Evolutionary conservation across 129 eudicot genomes (phyloP).

Genomic region (Chrysanthemum lavandulifolium): DNA sequence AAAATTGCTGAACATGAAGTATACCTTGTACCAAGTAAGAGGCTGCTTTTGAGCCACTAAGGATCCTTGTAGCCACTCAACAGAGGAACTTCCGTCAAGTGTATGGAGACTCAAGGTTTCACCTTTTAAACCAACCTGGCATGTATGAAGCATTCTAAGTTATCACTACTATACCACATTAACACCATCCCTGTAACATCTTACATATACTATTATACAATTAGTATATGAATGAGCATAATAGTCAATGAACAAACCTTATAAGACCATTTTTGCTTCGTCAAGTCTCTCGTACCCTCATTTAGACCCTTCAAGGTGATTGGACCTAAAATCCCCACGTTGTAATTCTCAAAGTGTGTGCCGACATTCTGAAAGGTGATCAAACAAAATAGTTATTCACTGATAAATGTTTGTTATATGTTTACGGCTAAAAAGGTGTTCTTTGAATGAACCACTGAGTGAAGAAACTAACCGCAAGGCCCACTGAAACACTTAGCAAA

Average conservation of each 20-base stretch:
- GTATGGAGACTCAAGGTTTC: conserved; percentile 58
- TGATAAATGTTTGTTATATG: neutral
- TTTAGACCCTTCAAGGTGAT: conserved; percentile 70
- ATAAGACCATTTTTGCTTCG: conserved; percentile 77
- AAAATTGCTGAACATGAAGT: neutral
- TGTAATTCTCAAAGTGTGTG: conserved; percentile 67
- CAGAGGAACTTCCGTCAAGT: conserved; percentile 63
- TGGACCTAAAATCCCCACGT: conserved; percentile 88
- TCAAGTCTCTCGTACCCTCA: conserved; percentile 74
- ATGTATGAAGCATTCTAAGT: neutral
- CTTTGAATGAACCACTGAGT: neutral
- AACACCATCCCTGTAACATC: neutral
- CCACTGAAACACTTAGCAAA: conserved; percentile 76
- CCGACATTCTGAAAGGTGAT: conserved; percentile 71
- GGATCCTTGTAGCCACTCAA: conserved; percentile 65
- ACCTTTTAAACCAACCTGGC: conserved; percentile 80
- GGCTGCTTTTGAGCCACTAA: conserved; percentile 73
- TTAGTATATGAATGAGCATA: conserved; percentile 4
- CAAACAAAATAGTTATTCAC: neutral
- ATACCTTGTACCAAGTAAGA: conserved; percentile 94
- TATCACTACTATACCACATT: neutral
- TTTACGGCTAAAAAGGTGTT: conserved; percentile 4
- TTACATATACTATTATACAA: neutral
- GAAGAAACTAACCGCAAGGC: conserved; percentile 61
- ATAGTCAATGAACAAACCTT: conserved; percentile 45